Evolutionary conservation across 2,329 filamentous ascomycete species (phyloP), one percentile per base, ranked within the genome.

Genomic region (Blumeria hordei): DNA sequence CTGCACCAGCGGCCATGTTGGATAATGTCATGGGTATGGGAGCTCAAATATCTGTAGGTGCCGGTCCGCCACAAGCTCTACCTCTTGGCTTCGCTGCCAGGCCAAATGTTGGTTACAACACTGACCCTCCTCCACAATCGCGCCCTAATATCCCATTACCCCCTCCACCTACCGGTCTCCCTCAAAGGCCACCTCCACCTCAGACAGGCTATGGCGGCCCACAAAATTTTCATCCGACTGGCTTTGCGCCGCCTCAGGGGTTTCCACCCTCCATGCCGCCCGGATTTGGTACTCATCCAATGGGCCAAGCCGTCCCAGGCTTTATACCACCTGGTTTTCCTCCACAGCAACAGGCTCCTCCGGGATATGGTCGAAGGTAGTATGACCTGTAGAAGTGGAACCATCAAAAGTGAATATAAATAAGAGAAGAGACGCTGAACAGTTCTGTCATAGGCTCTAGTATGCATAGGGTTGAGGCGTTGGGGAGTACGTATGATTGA

Each of bases 201-300:
- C 77, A 81, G 62, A 78, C 71, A 53, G 80, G 79, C 1, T 84
- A 83, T 63, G 81, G 81, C 44, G 82, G 81, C 9, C 80, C 76
- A 12, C 72, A 75, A 55, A 69, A 71, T 54, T 74, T 74, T 61
- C 68, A 71, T 55, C 66, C 65, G 35, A 62, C 63, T 57, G 68
- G 68, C 56, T 69, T 70, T 62, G 70, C 68, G 33, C 67, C 70
- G 10, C 73, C 74, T 32, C 65, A 67, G 32, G 73, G 72, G 0
- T 76, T 76, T 62, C 62, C 57, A 36, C 60, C 58, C 44, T 57
- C 59, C 10, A 67, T 69, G 35, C 71, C 73, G 21, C 70, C 72
- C 52, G 72, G 72, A 0, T 65, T 65, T 57, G 62, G 59, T 3
- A 58, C 53, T 8, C 58, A 57, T 2, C 60, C 59, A 28, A 59